These are phyloP conservation scores for Uncinocarpus reesii DNA, from an alignment of 2,329 filamentous ascomycete genomes.

Conservation along the genomic window DNA sequence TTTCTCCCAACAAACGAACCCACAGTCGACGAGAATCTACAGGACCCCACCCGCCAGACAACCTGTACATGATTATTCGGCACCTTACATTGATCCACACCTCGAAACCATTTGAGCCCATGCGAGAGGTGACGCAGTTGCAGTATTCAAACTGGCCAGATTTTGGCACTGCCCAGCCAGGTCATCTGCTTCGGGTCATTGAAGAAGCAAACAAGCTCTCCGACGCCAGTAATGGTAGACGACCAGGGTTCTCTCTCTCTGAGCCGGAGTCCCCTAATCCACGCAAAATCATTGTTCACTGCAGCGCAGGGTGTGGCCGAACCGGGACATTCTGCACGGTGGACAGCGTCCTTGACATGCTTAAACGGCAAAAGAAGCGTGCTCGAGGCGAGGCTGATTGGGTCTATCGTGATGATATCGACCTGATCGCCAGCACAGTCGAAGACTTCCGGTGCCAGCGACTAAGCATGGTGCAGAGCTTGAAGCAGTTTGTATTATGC, in stretches of 20 bases:
- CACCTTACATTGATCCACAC: constrained; percentile 76
- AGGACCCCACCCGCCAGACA: constrained; percentile 12
- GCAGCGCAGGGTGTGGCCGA: constrained; percentile 87
- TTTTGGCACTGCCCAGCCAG: constrained; percentile 82
- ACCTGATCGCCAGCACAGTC: constrained; percentile 77
- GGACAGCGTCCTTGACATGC: constrained; percentile 89
- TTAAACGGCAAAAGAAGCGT: constrained; percentile 60
- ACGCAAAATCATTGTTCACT: constrained; percentile 81
- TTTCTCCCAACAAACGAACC: constrained; percentile 35
- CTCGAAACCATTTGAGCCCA: constrained; percentile 66
- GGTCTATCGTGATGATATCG: constrained; percentile 59
- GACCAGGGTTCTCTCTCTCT: constrained; percentile 41
- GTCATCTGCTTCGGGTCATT: constrained; percentile 77
- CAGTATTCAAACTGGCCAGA: constrained; percentile 97
- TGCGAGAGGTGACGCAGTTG: constrained; percentile 86
- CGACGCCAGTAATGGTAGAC: constrained; percentile 27
- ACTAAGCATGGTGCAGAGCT: constrained; percentile 91
- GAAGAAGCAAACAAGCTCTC: constrained; percentile 69
- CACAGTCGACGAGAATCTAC: constrained; percentile 11
- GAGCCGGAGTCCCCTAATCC: constrained; percentile 48
- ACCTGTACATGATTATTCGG: constrained; percentile 69
- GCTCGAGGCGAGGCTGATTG: constrained; percentile 39
- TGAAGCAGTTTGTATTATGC: constrained; percentile 88
- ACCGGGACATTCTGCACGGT: constrained; percentile 96
- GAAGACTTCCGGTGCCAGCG: constrained; percentile 82